Evolutionary conservation across 2,329 filamentous ascomycete species (phyloP), one percentile per base, ranked within the genome.

Genomic region (Aspergillus texensis): DNA sequence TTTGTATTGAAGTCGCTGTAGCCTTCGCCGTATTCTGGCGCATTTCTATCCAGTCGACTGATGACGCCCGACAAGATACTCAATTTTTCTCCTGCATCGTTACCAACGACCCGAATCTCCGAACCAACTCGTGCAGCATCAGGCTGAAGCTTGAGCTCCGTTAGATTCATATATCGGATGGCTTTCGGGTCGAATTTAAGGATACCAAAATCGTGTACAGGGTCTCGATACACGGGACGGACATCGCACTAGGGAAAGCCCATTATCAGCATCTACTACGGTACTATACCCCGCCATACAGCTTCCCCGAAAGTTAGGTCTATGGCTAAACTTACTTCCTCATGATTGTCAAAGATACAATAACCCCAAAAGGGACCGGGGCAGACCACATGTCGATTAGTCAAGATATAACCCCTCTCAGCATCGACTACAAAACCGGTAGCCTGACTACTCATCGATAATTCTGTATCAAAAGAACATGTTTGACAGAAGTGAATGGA

Each of bases 401-500:
- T 95, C 77, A 95, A 80, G 71, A 95, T 94, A 76, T 94, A 93
- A 77, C 95, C 95, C 77, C 88, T 89, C 80, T 97, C 90, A 6
- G 95, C 92, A 81, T 99, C 95, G 28, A 99, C 95, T 19, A 99
- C 94, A 75, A 99, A 99, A 9, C 95, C 95, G 0, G 95, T 99
- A 4, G 95, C 95, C 81, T 99, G 95, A 73, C 93, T 97, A 21
- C 93, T 93, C 77, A 96, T 86, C 8, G 95, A 95, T 32, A 92
- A 84, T 72, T 99, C 95, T n/a, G 95, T 98, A 78, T 99, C 95
- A 77, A 99, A 99, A 28, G 94, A 94, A 77, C 92, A 96, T 0
- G 95, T 97, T 84, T 97, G 93, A 77, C 94, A 98, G 82, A 99
- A 99, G 70, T 96, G 91, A 73, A 99, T 98, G n/a, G 94, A 97